Conservation (phyloP, 148 eudicot genomes). For the Rhododendron simsii region DNA sequence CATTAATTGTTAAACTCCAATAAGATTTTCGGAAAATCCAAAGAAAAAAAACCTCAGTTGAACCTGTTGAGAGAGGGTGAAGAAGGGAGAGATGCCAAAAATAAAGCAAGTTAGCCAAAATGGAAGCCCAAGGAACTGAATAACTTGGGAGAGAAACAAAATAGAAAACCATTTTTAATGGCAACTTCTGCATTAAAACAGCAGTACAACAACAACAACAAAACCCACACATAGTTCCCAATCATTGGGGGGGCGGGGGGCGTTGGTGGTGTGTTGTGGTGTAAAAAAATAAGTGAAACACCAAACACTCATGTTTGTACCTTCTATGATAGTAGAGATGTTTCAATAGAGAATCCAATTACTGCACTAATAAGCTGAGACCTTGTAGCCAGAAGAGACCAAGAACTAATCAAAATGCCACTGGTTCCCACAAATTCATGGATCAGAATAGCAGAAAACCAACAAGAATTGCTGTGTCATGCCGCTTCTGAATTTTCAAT, state of each 20-base stretch:
- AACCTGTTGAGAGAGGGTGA: neutral
- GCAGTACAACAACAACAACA: neutral
- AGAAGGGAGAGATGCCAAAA: neutral
- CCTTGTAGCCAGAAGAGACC: neutral
- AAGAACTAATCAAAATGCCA: neutral
- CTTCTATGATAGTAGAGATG: neutral
- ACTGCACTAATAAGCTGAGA: neutral
- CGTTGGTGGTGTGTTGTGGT: too few species aligned
- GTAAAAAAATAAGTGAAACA: neutral
- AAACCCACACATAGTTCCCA: too few species aligned
- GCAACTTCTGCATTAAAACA: neutral
- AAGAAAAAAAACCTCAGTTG: neutral
- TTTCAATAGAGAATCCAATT: neutral
- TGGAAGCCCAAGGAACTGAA: neutral
- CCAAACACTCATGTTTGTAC: neutral
- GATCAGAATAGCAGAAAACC: neutral
- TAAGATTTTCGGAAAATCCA: neutral
- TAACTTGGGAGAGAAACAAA: neutral
- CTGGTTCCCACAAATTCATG: neutral
- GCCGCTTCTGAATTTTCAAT: neutral
- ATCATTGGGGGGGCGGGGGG: too few species aligned
- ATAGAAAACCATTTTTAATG: neutral
- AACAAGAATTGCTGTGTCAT: neutral
- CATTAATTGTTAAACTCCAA: neutral
- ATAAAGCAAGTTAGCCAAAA: neutral